phyloP scores from a whole-genome alignment of 768 basidiomycete species.

The Tephrocybe rancida region DNA sequence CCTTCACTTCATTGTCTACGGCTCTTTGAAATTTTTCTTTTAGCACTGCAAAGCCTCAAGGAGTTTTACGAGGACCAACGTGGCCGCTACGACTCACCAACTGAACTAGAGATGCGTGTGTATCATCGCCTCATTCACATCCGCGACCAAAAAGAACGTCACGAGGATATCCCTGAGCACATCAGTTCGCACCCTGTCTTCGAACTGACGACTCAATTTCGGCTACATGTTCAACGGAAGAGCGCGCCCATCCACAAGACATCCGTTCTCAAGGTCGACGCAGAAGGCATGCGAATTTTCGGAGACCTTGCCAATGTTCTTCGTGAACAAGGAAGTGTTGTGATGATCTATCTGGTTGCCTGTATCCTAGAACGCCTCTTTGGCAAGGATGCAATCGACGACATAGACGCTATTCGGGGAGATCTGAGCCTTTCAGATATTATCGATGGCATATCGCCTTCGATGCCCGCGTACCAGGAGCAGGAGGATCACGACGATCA shows the following conservation, averaged over 20 bases:
- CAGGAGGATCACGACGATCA: constrained; percentile 24
- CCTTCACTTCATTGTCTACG: background rate
- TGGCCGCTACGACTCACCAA: constrained; percentile 65
- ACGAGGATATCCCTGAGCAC: constrained; percentile 67
- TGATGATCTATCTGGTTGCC: constrained; percentile 87
- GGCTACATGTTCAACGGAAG: constrained; percentile 75
- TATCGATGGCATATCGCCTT: constrained; percentile 60
- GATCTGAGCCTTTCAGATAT: constrained; percentile 60
- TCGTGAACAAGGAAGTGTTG: constrained; percentile 61
- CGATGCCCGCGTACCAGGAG: constrained; percentile 23
- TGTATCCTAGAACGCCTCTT: constrained; percentile 90
- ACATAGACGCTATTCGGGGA: constrained; percentile 68
- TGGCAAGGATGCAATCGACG: constrained; percentile 76
- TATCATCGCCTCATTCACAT: constrained; percentile 94
- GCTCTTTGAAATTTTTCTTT: background rate
- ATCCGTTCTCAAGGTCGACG: constrained; percentile 65
- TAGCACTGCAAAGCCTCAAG: constrained; percentile 90
- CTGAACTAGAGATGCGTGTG: constrained; percentile 94
- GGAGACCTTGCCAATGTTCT: constrained; percentile 61
- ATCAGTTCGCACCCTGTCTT: constrained; percentile 78
- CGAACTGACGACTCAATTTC: constrained; percentile 80
- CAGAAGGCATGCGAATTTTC: constrained; percentile 69
- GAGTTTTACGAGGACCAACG: constrained; percentile 91
- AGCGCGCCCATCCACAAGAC: constrained; percentile 75
- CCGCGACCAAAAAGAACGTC: constrained; percentile 78